Percentiles rank a stretch among this genome's conserved stretches.
phyloP scores from a whole-genome alignment of 1,284 basidiomycete genomes.

The Cutaneotrichosporon sp. region DNA sequence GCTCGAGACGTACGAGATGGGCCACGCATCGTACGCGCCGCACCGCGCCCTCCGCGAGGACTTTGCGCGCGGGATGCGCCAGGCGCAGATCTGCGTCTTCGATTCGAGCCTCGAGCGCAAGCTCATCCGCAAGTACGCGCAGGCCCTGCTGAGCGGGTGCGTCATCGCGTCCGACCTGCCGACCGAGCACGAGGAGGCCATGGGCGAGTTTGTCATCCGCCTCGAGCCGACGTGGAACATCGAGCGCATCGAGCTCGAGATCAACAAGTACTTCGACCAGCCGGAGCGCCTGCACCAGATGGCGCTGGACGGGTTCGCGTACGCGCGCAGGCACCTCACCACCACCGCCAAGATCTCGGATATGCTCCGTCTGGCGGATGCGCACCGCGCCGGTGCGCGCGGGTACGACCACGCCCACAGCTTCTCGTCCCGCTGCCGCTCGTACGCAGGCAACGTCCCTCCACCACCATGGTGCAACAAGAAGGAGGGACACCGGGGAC shows the following conservation, averaged over 20 bases:
- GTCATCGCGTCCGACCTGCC: conserved; percentile 52
- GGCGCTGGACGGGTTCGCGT: conserved; percentile 47
- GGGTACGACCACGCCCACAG: conserved; percentile 48
- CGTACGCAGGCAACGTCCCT: conserved; percentile 42
- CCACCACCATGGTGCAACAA: conserved; percentile 27
- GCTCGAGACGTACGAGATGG: conserved; percentile 44
- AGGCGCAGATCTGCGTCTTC: conserved; percentile 52
- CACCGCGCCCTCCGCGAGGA: conserved; percentile 43
- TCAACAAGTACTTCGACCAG: conserved; percentile 36
- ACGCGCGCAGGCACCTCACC: conserved; percentile 46
- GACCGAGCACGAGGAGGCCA: conserved; percentile 49
- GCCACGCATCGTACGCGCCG: conserved; percentile 39
- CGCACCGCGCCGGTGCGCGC: conserved; percentile 39
- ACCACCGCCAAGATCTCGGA: conserved; percentile 46
- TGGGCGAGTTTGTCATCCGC: conserved; percentile 42
- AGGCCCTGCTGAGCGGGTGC: conserved; percentile 50
- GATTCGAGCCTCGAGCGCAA: conserved; percentile 53
- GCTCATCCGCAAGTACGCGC: conserved; percentile 53
- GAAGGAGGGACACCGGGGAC: conserved; percentile 10
- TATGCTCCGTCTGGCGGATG: conserved; percentile 41
- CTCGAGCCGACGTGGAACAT: conserved; percentile 46
- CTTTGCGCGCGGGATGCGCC: conserved; percentile 50
- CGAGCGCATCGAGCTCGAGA: conserved; percentile 40
- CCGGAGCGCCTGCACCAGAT: conserved; percentile 46
- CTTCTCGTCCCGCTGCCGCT: conserved; percentile 45